Percentiles rank a stretch among this genome's conserved stretches.
These are phyloP conservation scores for Glycine latifolia DNA, from an alignment of 306 rosid genomes.

Conservation along the genomic window DNA sequence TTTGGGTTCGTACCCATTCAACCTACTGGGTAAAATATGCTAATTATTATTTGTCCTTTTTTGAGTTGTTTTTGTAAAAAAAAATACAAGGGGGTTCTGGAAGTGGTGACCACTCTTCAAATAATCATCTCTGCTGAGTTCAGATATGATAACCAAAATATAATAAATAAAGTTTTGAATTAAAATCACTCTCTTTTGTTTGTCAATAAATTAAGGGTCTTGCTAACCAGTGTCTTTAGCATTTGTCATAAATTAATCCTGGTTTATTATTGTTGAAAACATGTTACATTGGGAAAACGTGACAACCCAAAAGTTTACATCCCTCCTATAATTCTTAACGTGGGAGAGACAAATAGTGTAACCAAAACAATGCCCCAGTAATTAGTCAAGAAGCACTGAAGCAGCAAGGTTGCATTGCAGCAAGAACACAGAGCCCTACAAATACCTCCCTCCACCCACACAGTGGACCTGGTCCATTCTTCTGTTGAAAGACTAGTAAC, in stretches of 20 bases:
- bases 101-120: background rate
- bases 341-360: conserved; percentile 47
- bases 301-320: conserved; percentile 38
- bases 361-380: conserved; percentile 26
- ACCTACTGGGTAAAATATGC: too few species aligned
- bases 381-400: conserved; percentile 27
- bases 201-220: conserved; percentile 16
- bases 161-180: background rate
- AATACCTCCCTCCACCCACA: conserved; percentile 8
- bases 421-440: conserved; percentile 36
- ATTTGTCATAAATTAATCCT: background rate
- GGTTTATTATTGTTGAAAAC: conserved; percentile 53
- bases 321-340: conserved; percentile 54
- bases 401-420: background rate
- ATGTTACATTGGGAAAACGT: conserved; percentile 48
- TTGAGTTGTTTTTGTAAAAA: background rate
- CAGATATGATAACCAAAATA: background rate
- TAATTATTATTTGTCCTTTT: background rate
- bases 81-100: background rate
- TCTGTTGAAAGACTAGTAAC: too few species aligned
- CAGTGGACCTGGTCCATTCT: too few species aligned
- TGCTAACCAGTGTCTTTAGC: too few species aligned
- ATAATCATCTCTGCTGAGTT: background rate
- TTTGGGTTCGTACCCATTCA: too few species aligned
- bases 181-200: conserved; percentile 17